phyloP scores from a whole-genome alignment of 2,329 filamentous ascomycete genomes.

The Allantophomopsis cytisporea region DNA sequence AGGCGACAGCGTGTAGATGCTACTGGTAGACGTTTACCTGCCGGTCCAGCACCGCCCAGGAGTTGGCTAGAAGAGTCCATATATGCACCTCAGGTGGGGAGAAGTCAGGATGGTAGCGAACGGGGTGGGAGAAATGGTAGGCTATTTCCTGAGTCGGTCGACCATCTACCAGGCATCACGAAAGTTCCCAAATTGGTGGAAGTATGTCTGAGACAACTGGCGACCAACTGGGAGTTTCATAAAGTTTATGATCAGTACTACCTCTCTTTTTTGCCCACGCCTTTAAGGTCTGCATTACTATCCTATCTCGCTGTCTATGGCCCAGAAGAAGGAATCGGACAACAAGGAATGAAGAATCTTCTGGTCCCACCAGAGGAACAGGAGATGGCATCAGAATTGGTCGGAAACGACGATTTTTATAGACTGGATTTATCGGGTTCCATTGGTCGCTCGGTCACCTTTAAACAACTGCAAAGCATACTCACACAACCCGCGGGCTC shows the following conservation, averaged over 20 bases:
- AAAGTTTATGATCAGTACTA: slow-evolving; percentile 41
- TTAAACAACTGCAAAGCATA: slow-evolving; percentile 37
- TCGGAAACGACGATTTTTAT: slow-evolving; percentile 29
- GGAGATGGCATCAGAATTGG: slow-evolving; percentile 10
- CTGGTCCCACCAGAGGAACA: slow-evolving; percentile 21
- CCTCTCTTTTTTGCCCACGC: slow-evolving; percentile 38
- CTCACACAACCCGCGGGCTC: slow-evolving; percentile 16
- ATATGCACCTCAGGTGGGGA: slow-evolving; percentile 10
- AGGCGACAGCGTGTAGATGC: slow-evolving; percentile 26
- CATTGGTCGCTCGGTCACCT: slow-evolving; percentile 31
- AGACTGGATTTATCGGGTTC: slow-evolving; percentile 40
- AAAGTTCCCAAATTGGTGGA: slow-evolving; percentile 27
- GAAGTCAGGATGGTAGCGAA: background rate
- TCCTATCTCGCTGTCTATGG: slow-evolving; percentile 31
- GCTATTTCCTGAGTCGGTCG: slow-evolving; percentile 2
- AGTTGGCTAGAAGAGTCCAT: slow-evolving; percentile 35
- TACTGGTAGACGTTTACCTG: slow-evolving; percentile 35
- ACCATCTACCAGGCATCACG: slow-evolving; percentile 24
- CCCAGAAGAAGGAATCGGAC: slow-evolving; percentile 30
- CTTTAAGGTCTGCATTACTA: slow-evolving; percentile 36
- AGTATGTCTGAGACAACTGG: slow-evolving; percentile 33
- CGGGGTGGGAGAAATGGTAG: slow-evolving; percentile 6
- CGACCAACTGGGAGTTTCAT: slow-evolving; percentile 39
- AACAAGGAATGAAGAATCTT: slow-evolving; percentile 34
- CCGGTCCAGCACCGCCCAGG: slow-evolving; percentile 43